Percentiles rank a stretch among this genome's conserved stretches.
Evolutionary conservation across 306 rosid genomes (phyloP).

Genomic region (Ziziphus jujuba): DNA sequence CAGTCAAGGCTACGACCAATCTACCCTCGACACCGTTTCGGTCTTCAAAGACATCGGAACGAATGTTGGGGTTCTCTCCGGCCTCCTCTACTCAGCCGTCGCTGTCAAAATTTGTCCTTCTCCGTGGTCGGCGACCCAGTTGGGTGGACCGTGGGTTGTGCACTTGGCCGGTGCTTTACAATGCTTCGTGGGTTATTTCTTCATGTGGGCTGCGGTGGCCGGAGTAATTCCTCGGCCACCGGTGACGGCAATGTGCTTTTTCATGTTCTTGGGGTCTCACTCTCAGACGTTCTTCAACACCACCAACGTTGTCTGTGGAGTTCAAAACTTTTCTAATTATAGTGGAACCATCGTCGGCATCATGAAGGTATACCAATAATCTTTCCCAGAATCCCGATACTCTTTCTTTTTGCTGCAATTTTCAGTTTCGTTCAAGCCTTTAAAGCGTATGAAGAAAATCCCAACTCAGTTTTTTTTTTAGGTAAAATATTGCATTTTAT

Average conservation of each 20-base stretch:
- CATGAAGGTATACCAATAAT: constrained; percentile 53
- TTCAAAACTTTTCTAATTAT: constrained; percentile 62
- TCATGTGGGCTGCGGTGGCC: constrained; percentile 75
- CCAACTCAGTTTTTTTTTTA: not conserved
- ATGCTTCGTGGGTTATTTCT: constrained; percentile 60
- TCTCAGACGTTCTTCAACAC: constrained; percentile 82
- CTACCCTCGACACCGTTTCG: constrained; percentile 87
- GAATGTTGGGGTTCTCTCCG: constrained; percentile 75
- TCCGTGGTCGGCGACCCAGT: not conserved
- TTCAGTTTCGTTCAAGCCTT: not conserved
- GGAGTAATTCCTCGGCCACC: constrained; percentile 63
- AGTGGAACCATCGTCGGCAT: constrained; percentile 91
- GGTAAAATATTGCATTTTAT: no score
- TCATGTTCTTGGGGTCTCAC: constrained; percentile 64
- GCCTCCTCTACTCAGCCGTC: constrained; percentile 76
- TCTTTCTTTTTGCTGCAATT: not conserved
- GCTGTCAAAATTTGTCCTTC: constrained; percentile 11
- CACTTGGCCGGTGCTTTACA: constrained; percentile 56
- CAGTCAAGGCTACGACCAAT: constrained; percentile 70
- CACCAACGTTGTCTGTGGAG: constrained; percentile 62
- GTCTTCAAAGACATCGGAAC: constrained; percentile 95
- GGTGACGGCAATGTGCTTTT: constrained; percentile 62
- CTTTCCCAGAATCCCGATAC: no score
- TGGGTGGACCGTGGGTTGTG: constrained; percentile 72
- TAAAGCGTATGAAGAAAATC: not conserved